Percentiles rank a stretch among this genome's conserved stretches.
phyloP scores from a whole-genome alignment of 2,329 filamentous ascomycete genomes.

The Conoideocrella luteorostrata region DNA sequence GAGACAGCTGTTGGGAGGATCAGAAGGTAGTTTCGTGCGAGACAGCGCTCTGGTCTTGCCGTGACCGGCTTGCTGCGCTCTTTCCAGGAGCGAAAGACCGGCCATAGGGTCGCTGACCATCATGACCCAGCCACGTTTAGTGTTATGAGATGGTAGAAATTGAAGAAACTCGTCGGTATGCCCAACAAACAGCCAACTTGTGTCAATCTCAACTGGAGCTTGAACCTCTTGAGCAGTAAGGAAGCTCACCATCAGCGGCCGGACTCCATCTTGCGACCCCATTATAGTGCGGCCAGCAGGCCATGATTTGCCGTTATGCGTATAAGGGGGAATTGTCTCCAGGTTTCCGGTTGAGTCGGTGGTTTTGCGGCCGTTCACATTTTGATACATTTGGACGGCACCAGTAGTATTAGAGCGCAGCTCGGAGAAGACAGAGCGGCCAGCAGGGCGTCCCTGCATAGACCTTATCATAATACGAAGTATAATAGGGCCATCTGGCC shows the following conservation, averaged over 20 bases:
- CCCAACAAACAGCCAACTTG: slow-evolving; percentile 18
- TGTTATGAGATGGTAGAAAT: slow-evolving; percentile 19
- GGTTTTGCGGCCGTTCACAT: slow-evolving; percentile 1
- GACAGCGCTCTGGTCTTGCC: slow-evolving; percentile 12
- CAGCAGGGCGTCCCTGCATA: too few relatives aligned
- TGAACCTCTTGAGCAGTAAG: slow-evolving; percentile 27
- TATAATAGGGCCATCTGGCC: slow-evolving; percentile 23
- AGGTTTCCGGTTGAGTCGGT: slow-evolving; percentile 25
- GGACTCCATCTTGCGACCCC: slow-evolving; percentile 8
- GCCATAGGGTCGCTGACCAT: slow-evolving; percentile 16
- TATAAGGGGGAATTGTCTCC: slow-evolving; percentile 30
- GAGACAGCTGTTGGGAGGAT: too few relatives aligned
- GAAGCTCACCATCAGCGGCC: slow-evolving; percentile 18
- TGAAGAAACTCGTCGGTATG: slow-evolving; percentile 23
- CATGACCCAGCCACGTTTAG: slow-evolving; percentile 20
- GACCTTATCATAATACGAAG: slow-evolving; percentile 28
- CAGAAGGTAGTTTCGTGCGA: neutral
- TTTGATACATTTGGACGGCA: slow-evolving; percentile 23
- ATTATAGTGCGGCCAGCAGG: slow-evolving; percentile 17
- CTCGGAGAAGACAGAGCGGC: slow-evolving; percentile 27
- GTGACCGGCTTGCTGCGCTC: slow-evolving; percentile 16
- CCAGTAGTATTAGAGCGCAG: slow-evolving; percentile 23
- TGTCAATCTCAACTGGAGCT: slow-evolving; percentile 25
- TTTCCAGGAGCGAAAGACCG: slow-evolving; percentile 18
- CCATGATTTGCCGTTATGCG: slow-evolving; percentile 14